Conservation (phyloP, 176 grass and related monocot genomes). For the Oryza meyeriana region DNA sequence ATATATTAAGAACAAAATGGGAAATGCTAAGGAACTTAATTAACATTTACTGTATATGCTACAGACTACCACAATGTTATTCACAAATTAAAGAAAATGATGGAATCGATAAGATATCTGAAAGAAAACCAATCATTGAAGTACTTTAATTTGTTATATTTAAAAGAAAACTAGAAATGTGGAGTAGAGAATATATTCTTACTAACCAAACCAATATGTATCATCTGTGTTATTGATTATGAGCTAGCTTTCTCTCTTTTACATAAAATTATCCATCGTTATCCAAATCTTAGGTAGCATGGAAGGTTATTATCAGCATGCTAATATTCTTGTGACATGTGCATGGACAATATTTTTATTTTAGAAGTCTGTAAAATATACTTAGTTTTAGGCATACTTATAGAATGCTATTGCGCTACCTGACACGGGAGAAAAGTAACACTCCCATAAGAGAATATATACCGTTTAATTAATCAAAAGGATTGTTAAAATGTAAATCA, state of each 20-base stretch:
- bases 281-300: constrained; percentile 5
- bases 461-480: background rate
- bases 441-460: background rate
- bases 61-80: background rate
- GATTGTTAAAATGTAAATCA: too few species aligned
- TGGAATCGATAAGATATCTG: background rate
- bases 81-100: background rate
- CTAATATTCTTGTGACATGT: constrained; percentile 13
- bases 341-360: background rate
- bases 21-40: background rate
- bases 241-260: background rate
- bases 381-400: background rate
- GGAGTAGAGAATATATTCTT: constrained; percentile 24
- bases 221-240: constrained; percentile 5
- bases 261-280: background rate
- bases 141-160: background rate
- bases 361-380: background rate
- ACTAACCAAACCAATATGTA: background rate
- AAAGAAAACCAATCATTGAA: constrained; percentile 4
- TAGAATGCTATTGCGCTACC: background rate
- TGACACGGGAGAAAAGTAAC: constrained; percentile 1
- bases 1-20: background rate
- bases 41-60: background rate
- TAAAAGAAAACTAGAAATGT: background rate
- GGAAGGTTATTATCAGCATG: background rate